phyloP scores from a whole-genome alignment of 2,329 filamentous ascomycete genomes.

The Ophiostoma populinum region DNA sequence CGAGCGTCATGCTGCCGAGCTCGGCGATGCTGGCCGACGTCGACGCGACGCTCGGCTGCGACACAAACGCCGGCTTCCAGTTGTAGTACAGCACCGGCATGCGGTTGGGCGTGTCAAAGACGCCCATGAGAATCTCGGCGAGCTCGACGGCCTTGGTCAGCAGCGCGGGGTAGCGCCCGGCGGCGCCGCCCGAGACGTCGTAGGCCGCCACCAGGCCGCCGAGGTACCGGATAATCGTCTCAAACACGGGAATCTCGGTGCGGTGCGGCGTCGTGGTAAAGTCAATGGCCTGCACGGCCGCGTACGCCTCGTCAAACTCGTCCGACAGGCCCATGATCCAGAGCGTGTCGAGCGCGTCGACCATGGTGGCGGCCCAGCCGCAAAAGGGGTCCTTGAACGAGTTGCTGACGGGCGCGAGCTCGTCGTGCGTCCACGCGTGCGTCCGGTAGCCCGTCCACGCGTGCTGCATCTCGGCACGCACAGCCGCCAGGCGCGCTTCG shows the following conservation, averaged over 20 bases:
- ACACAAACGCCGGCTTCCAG: constrained; percentile 51
- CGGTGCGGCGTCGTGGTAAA: constrained; percentile 53
- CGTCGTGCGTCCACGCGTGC: constrained; percentile 73
- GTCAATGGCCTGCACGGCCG: constrained; percentile 55
- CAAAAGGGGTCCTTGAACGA: constrained; percentile 65
- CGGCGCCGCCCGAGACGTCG: constrained; percentile 54
- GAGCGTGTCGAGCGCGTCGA: constrained; percentile 67
- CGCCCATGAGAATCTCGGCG: constrained; percentile 62
- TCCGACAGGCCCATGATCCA: constrained; percentile 71
- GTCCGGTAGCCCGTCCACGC: constrained; percentile 72
- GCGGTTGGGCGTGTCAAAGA: constrained; percentile 83
- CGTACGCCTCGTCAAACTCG: constrained; percentile 65
- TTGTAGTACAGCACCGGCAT: constrained; percentile 74
- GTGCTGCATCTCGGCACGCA: constrained; percentile 59
- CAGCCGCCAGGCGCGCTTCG: constrained; percentile 41
- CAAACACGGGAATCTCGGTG: constrained; percentile 69
- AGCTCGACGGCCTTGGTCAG: constrained; percentile 66
- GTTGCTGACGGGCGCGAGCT: constrained; percentile 57
- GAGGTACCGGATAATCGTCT: constrained; percentile 81
- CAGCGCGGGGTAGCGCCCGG: constrained; percentile 43
- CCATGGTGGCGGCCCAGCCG: constrained; percentile 75
- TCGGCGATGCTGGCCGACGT: constrained; percentile 45
- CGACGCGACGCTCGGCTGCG: constrained; percentile 45
- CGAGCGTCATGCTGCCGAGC: constrained; percentile 63
- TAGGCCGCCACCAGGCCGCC: constrained; percentile 76